Percentiles rank a stretch among this genome's conserved stretches.
Conservation (phyloP, 208 protist species). For the Leptomonas seymouri region DNA sequence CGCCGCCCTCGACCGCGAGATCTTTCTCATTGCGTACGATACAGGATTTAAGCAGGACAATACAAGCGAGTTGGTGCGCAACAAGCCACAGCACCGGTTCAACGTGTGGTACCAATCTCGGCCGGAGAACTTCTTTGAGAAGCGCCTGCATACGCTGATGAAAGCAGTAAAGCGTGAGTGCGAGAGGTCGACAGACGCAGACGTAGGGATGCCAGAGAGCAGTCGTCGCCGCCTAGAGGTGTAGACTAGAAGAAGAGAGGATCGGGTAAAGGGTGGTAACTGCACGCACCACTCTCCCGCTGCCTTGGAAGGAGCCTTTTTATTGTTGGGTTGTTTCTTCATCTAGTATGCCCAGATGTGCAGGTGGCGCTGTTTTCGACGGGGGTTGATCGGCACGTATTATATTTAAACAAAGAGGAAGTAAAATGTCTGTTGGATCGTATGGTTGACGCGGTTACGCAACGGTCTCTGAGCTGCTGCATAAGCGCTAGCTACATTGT, state of each 20-base stretch:
- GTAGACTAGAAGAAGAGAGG: no score
- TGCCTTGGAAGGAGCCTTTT: no score
- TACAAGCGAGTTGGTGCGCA: conserved; percentile 45
- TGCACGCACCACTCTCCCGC: not conserved
- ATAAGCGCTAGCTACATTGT: no score
- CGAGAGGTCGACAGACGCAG: conserved; percentile 50
- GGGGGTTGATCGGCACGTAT: no score
- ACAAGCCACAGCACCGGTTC: conserved; percentile 76
- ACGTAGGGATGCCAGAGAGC: conserved; percentile 22
- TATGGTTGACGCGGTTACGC: no score
- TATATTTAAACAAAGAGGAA: no score
- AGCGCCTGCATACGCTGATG: conserved; percentile 60
- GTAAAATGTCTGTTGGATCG: no score
- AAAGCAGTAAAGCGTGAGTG: conserved; percentile 74
- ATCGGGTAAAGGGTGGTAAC: not conserved
- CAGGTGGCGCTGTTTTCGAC: no score
- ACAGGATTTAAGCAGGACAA: conserved; percentile 52
- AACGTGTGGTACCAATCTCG: conserved; percentile 85
- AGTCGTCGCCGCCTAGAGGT: conserved; percentile 34
- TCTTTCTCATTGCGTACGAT: conserved; percentile 84
- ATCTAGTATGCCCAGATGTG: no score
- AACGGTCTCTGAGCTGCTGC: no score
- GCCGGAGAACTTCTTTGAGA: conserved; percentile 56
- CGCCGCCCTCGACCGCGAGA: conserved; percentile 55
- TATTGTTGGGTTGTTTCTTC: no score